Conservation (phyloP, 306 rosid genomes). For the Fagus crenata region DNA sequence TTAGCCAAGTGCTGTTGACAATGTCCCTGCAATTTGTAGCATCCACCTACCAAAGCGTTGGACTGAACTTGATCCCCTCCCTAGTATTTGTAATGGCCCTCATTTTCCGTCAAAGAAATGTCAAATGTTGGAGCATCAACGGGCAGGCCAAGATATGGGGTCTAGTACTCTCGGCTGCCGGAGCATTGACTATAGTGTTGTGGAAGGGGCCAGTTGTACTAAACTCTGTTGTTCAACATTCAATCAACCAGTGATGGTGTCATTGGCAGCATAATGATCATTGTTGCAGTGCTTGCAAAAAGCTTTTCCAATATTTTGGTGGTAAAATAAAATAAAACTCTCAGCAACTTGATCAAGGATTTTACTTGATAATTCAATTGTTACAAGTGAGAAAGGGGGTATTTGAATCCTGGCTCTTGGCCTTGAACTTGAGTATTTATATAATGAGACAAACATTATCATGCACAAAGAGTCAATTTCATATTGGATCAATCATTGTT, state of each 20-base stretch:
- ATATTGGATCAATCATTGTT: no score
- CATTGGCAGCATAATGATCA: neutral
- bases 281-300: slow-evolving; percentile 12
- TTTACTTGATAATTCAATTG: no score
- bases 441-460: neutral
- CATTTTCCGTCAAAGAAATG: slow-evolving; percentile 2
- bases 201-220: slow-evolving; percentile 14
- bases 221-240: neutral
- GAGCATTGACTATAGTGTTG: neutral
- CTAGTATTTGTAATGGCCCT: slow-evolving; percentile 14
- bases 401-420: no score
- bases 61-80: slow-evolving; percentile 15
- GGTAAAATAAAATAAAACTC: neutral
- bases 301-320: neutral
- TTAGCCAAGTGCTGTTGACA: slow-evolving; percentile 5
- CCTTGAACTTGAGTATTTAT: no score
- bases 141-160: slow-evolving; percentile 16
- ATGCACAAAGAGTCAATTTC: neutral
- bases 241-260: neutral
- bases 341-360: neutral
- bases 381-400: no score
- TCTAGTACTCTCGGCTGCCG: neutral
- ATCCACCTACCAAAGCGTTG: slow-evolving; percentile 12
- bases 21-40: neutral
- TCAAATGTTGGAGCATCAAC: slow-evolving; percentile 1